These are phyloP conservation scores for Melocanna baccifera DNA, from an alignment of 176 grass and related monocot species.

Conservation along the genomic window DNA sequence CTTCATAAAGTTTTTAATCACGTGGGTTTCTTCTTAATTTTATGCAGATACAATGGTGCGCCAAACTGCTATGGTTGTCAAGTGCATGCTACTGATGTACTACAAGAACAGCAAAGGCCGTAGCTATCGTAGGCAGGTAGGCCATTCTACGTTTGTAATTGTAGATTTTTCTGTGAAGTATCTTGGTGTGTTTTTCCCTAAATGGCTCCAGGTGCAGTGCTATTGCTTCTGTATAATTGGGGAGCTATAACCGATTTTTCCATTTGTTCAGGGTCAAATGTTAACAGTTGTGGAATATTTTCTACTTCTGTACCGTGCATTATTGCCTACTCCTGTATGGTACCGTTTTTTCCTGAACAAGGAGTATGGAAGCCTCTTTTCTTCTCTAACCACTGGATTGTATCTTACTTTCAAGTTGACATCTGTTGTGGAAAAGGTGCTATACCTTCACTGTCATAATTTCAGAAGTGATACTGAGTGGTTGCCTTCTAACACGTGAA, in stretches of 20 bases:
- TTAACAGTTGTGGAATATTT: conserved; percentile 96
- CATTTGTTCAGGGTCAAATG: conserved; percentile 76
- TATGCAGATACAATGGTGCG: conserved; percentile 88
- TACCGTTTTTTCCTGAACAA: conserved; percentile 99
- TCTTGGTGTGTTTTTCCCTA: conserved; percentile 8
- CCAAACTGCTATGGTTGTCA: conserved; percentile 88
- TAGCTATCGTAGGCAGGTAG: conserved; percentile 91
- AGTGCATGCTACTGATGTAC: conserved; percentile 88
- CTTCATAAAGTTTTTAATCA: conserved; percentile 9
- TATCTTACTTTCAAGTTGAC: conserved; percentile 99
- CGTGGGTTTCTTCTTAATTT: background rate
- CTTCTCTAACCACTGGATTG: conserved; percentile 88
- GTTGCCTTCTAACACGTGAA: background rate
- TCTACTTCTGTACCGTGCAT: conserved; percentile 87
- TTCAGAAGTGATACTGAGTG: background rate
- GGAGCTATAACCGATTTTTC: background rate
- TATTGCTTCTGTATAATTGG: background rate
- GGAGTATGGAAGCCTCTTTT: conserved; percentile 98
- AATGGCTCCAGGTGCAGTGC: background rate
- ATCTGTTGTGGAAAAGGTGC: conserved; percentile 97
- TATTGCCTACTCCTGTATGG: conserved; percentile 91
- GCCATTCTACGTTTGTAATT: background rate
- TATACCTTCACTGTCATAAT: conserved; percentile 3
- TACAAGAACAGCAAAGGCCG: conserved; percentile 85
- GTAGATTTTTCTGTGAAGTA: conserved; percentile 3